Conservation (phyloP, 2,329 filamentous ascomycete genomes). For the Botrytis squamosa region DNA sequence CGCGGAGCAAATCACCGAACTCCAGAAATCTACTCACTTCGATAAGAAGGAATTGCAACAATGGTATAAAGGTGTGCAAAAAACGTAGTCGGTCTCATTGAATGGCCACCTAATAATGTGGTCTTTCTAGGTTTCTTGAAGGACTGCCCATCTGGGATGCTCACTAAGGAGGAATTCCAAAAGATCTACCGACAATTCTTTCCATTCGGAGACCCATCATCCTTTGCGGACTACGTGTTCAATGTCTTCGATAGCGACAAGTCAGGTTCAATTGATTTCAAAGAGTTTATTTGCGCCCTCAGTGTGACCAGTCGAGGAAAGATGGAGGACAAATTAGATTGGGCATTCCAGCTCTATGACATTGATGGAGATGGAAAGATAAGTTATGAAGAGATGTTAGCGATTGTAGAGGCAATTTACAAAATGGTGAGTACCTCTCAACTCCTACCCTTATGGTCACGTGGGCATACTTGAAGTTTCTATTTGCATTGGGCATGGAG, state of each 20-base stretch:
- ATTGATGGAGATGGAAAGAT: constrained; percentile 99
- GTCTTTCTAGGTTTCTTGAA: constrained; percentile 78
- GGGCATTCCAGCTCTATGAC: constrained; percentile 99
- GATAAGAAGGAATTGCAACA: constrained; percentile 99
- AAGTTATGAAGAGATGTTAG: constrained; percentile 97
- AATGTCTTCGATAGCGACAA: constrained; percentile 98
- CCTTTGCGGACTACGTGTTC: constrained; percentile 98
- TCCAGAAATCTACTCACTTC: constrained; percentile 96
- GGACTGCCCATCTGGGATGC: constrained; percentile 94
- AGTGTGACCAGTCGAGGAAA: constrained; percentile 96
- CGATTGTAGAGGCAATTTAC: constrained; percentile 98
- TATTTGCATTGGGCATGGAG: background rate
- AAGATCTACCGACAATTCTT: constrained; percentile 99
- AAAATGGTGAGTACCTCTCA: constrained; percentile 73
- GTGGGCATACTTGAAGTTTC: background rate
- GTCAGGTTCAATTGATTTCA: constrained; percentile 97
- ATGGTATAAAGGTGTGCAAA: constrained; percentile 92
- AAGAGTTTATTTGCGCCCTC: constrained; percentile 97
- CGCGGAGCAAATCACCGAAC: constrained; percentile 89
- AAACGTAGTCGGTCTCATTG: constrained; percentile 19
- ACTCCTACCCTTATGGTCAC: background rate
- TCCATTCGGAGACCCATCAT: constrained; percentile 94
- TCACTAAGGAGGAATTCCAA: constrained; percentile 98
- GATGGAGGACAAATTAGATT: constrained; percentile 99
- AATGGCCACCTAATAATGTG: constrained; percentile 22